Evolutionary conservation across 169 alveolate genomes (phyloP).

Genomic region (Plasmodium sp.): DNA sequence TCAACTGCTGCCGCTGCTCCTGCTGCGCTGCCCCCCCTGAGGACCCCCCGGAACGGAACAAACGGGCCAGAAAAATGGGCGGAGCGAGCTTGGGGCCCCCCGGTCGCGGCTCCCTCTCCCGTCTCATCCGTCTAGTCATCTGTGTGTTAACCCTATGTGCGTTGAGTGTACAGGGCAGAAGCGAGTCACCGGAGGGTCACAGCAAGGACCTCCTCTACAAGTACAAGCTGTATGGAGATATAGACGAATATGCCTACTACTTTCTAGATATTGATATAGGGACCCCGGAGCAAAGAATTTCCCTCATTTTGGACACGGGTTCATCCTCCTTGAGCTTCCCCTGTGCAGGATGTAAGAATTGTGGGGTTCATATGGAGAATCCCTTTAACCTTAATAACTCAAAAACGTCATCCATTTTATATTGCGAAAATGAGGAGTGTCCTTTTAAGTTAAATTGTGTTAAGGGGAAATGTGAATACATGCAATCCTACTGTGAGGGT

Average conservation of each 20-base stretch:
- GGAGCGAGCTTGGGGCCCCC: not conserved
- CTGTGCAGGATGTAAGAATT: slow-evolving; percentile 71
- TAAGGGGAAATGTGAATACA: slow-evolving; percentile 73
- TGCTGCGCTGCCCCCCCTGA: no score
- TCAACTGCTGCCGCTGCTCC: no score
- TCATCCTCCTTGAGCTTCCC: slow-evolving; percentile 79
- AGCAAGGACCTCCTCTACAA: not conserved
- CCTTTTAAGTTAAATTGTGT: slow-evolving; percentile 44
- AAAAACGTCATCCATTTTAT: slow-evolving; percentile 65
- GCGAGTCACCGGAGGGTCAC: not conserved
- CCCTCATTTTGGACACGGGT: slow-evolving; percentile 85
- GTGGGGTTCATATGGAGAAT: slow-evolving; percentile 79
- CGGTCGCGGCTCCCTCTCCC: not conserved
- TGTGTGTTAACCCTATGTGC: not conserved
- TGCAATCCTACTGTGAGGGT: slow-evolving; percentile 80
- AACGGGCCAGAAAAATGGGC: not conserved
- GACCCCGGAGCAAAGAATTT: slow-evolving; percentile 77
- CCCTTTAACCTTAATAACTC: slow-evolving; percentile 75
- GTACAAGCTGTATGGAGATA: slow-evolving; percentile 79
- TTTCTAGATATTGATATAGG: slow-evolving; percentile 78
- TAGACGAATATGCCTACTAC: slow-evolving; percentile 83
- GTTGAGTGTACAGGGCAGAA: not conserved
- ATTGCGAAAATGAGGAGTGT: slow-evolving; percentile 70
- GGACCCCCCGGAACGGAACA: not conserved
- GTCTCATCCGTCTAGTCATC: not conserved